Evolutionary conservation across 2,329 filamentous ascomycete genomes (phyloP), one percentile per base, ranked within the genome.

Genomic region (Alternaria sp.): DNA sequence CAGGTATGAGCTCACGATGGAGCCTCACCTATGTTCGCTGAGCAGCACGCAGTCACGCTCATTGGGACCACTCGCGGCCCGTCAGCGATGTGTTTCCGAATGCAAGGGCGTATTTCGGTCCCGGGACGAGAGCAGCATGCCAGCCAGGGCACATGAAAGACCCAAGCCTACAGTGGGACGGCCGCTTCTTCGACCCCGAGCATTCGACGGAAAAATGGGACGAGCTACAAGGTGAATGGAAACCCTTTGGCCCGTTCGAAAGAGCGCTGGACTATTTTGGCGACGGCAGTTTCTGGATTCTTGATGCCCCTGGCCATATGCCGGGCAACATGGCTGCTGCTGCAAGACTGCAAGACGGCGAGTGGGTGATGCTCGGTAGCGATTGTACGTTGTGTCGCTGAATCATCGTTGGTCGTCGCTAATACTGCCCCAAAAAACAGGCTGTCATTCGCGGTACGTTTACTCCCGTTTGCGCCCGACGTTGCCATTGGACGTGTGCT

Each of bases 271-370:
- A 78, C 45, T 76, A 70, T 40, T 78, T 78, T 41, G 74, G 74
- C 53, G 72, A 82, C 71, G 68, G 79, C 50, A 72, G 74, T 49
- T 77, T 78, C 41, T 77, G 74, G 76, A 53, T 78, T 7, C 71
- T 78, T 8, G 72, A 77, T 23, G 75, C 74, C 13, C 76, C 75
- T 2, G 76, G 76, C 23, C 77, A 74, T 63, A 73, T 77, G 71
- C 65, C 75, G 42, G 70, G 78, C 13, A 77, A 80, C 71, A 63
- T 84, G 33, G 70, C 71, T 41, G 73, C 72, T 1, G 70, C 69
- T 8, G 72, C 72, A 13, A 65, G 67, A 21, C 24, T 74, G 26
- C 29, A 58, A 39, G 48, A 61, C 13, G 72, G 70, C n/a, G 56
- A 69, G 34, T 76, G 72, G 72, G 64, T 74, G 3, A 52, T 75